Base-by-base conservation (phyloP, 1,139 yeast species). In the Protomyces pachydermus region DNA sequence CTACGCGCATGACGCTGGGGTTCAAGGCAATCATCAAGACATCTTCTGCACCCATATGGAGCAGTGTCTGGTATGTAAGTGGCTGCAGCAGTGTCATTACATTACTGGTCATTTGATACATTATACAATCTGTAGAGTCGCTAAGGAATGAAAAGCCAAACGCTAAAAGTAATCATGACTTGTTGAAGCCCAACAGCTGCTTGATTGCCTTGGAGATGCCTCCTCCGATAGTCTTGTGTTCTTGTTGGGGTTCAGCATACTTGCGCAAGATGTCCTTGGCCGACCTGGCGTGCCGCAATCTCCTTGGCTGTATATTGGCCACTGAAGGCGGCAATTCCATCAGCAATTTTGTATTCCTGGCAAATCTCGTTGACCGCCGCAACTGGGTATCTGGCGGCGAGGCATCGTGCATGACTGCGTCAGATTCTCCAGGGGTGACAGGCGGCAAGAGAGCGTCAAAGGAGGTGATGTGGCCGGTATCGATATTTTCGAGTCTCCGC, bases 401-500 rank as follows among this genome's bases (percentile, higher is more conserved):
- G 14, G 42, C 42, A 37, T 37, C 42, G 42, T 12, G 14, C 42
- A 37, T 37, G 6, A 3, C 4, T 9, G 14, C 16, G 16, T 37
- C 42, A 37, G 14, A 12, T 4, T 6, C 42, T 5, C 2, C 5
- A 37, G 42, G 42, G 18, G 18, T 6, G 1, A n/a, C 42, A 37
- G 16, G 42, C 18, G 16, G 12, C 16, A 58, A 34, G 35, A 58
- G 18, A 4, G 35, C 16, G 34, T 58, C 62, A 20, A 58, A 58
- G 1, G 62, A 58, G 10, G 62, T 58, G 18, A 58, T 23, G 34
- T 58, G 56, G 2, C 42, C 38, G 25, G 37, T 52, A 20, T 58
- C 56, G 5, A 58, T 58, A 12, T 42, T 39, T 18, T 58, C 56
- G n/a, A 58, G 62, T 10, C 56, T 28, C 12, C 52, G 16, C 42